Percentiles rank a stretch among this genome's conserved stretches.
Evolutionary conservation across 805 yeast species (phyloP).

Genomic region (Allodekkera sacchari): DNA sequence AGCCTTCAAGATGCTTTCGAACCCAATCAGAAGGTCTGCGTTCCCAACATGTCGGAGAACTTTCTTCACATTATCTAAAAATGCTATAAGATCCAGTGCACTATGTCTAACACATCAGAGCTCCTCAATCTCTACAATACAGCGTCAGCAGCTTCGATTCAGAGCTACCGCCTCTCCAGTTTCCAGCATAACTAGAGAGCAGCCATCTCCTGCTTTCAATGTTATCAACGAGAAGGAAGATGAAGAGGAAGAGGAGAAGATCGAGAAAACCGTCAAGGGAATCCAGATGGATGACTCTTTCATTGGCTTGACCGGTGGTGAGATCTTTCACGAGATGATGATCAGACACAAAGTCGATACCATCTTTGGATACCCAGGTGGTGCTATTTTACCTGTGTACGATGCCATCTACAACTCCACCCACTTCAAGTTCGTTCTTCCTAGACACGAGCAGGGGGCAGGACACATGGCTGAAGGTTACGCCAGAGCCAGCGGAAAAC

Average conservation of each 20-base stretch:
- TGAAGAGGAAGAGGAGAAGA: slow-evolving; percentile 1
- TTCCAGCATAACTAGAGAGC: slow-evolving; percentile 9
- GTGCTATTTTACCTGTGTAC: slow-evolving; percentile 95
- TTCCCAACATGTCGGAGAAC: too few species aligned
- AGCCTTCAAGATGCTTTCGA: too few species aligned
- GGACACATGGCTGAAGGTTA: slow-evolving; percentile 99
- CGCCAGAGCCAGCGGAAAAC: slow-evolving; percentile 90
- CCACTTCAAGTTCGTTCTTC: slow-evolving; percentile 82
- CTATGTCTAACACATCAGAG: too few species aligned
- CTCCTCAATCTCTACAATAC: too few species aligned
- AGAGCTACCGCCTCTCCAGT: too few species aligned
- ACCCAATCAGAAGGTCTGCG: too few species aligned
- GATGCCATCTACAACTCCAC: slow-evolving; percentile 93
- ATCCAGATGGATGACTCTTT: slow-evolving; percentile 61
- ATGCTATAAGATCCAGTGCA: too few species aligned
- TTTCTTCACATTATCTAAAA: too few species aligned
- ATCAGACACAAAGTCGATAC: slow-evolving; percentile 91
- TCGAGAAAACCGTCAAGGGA: slow-evolving; percentile 6
- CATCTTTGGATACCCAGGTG: slow-evolving; percentile 97
- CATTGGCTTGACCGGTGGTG: slow-evolving; percentile 96
- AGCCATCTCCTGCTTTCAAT: slow-evolving; percentile 15
- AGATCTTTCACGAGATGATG: slow-evolving; percentile 99
- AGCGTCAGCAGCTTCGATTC: too few species aligned
- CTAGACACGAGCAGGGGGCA: slow-evolving; percentile 98
- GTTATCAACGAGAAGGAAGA: not conserved